Percentiles rank a stretch among this genome's conserved stretches.
Evolutionary conservation across 306 rosid genomes (phyloP).

Genomic region (Carpinus fangiana): DNA sequence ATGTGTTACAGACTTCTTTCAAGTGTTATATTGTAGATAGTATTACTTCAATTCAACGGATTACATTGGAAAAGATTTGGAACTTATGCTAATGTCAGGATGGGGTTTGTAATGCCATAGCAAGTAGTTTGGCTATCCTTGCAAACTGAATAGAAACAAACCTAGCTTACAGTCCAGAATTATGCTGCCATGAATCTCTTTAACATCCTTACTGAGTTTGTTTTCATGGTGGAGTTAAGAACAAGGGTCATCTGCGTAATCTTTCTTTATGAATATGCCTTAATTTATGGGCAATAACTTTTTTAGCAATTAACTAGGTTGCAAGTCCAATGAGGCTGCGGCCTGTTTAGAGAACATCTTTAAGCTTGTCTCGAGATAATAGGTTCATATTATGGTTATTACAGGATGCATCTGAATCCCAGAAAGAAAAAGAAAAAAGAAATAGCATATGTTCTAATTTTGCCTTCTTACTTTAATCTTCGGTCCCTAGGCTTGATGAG

Average conservation of each 20-base stretch:
- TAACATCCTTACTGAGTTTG: background rate
- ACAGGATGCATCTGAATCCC: too few relatives aligned
- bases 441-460: background rate
- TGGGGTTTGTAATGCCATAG: background rate
- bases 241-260: background rate
- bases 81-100: background rate
- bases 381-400: background rate
- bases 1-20: background rate
- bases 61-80: conserved; percentile 1
- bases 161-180: background rate
- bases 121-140: conserved; percentile 6
- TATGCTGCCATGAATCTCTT: background rate
- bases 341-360: background rate
- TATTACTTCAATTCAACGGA: background rate
- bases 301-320: background rate
- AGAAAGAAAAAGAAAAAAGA: too few relatives aligned
- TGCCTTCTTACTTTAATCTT: background rate
- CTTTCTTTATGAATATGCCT: background rate
- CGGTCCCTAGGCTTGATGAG: background rate
- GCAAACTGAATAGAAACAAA: background rate
- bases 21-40: background rate
- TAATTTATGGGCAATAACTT: background rate
- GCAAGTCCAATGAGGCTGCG: background rate
- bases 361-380: background rate
- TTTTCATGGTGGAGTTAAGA: background rate